phyloP scores from a whole-genome alignment of 1,284 basidiomycete species.

The Nidula niveotomentosa region DNA sequence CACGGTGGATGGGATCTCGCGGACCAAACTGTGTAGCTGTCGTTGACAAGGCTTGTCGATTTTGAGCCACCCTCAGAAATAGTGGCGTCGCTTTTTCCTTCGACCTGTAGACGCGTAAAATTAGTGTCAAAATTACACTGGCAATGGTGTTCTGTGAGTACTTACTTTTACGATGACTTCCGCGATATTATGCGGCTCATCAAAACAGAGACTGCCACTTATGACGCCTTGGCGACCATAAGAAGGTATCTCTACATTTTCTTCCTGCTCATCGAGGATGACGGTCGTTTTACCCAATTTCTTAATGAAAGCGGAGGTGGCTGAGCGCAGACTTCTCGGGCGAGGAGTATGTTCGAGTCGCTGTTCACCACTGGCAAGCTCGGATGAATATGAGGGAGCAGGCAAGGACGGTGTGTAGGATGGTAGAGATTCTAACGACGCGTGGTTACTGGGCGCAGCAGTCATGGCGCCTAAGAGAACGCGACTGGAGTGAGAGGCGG shows the following conservation, averaged over 20 bases:
- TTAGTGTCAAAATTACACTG: no score
- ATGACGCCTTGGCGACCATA: constrained; percentile 33
- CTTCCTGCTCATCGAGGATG: constrained; percentile 37
- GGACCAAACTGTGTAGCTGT: constrained; percentile 42
- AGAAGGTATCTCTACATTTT: constrained; percentile 25
- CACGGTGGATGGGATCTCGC: constrained; percentile 9
- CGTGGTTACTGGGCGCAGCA: constrained; percentile 6
- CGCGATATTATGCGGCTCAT: constrained; percentile 34
- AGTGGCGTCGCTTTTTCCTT: constrained; percentile 45
- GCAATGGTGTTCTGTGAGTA: no score
- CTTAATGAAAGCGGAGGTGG: constrained; percentile 32
- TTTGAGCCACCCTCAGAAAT: constrained; percentile 37
- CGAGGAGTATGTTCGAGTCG: constrained; percentile 35
- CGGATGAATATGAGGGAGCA: constrained; percentile 36
- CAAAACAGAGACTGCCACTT: constrained; percentile 38
- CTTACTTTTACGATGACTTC: constrained; percentile 45
- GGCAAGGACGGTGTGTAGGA: constrained; percentile 34
- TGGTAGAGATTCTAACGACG: constrained; percentile 21
- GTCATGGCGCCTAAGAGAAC: no score
- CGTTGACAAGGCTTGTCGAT: constrained; percentile 28
- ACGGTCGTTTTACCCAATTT: constrained; percentile 30
- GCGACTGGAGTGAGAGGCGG: no score
- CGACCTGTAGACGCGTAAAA: constrained; percentile 39
- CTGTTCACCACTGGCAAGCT: constrained; percentile 33
- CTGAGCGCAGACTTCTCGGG: constrained; percentile 10